Base-by-base conservation (phyloP, 116 monocot genomes). In the Iris pallida region DNA sequence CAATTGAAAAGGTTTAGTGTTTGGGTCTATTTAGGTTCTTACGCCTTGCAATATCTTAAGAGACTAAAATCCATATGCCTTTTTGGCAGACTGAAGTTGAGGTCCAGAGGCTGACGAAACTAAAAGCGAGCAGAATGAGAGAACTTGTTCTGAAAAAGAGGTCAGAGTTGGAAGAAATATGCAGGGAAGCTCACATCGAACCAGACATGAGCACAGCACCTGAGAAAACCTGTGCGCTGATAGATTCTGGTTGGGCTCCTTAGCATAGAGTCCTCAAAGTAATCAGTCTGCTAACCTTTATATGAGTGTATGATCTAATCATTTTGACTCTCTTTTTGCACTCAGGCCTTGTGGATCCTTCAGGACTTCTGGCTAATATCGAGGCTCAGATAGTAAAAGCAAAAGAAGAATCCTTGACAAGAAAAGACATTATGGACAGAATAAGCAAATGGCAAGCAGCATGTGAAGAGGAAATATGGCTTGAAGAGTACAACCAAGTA, bases 381-480 rank as follows among this genome's bases (percentile, higher is more conserved):
- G 92, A 92, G 55, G 69, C 42, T 12, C 83, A 92, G 16, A 88
- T 92, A 55, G 6, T 19, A 19, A 92, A 81, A 70, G 86, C 73
- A n/a, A 83, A 75, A 55, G 92, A 92, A 72, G 92, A 88, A 68
- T 70, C 70, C 5, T 5, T 60, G 53, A 78, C 73, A 45, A 81
- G 92, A 71, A 88, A 86, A 73, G 92, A 92, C 14, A 88, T 88
- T 5, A 77, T 86, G 73, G 86, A 92, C 16, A 69, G 71, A 47
- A 47, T 92, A 43, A 65, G 20, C 72, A 88, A 85, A 78, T 92
- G 92, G 88, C 58, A 81, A 30, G 61, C 79, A 20, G 92, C 86
- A 59, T 81, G 92, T 65, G 88, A 83, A 55, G 92, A 92, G 71
- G 92, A 92, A 75, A 81, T 72, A 16, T 92, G 92, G 92, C 86